Evolutionary conservation across 2,329 filamentous ascomycete species (phyloP).

Genomic region (Alternaria ethzedia): DNA sequence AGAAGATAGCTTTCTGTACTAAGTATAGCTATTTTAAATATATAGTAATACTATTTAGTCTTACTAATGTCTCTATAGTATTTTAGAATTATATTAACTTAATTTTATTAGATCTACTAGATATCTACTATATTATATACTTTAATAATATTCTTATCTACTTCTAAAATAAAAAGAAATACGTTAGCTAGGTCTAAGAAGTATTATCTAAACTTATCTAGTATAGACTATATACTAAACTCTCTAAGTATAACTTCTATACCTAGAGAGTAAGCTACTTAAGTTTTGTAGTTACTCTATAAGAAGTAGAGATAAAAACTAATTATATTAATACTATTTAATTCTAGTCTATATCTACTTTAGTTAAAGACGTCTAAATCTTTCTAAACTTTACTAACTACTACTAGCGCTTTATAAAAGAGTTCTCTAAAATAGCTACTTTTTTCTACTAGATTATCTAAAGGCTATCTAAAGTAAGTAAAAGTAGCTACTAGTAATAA

Average conservation of each 20-base stretch:
- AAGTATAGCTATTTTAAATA: background rate
- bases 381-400: background rate
- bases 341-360: background rate
- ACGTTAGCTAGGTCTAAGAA: background rate
- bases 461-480: background rate
- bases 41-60: background rate
- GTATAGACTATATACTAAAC: background rate
- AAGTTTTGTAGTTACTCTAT: background rate
- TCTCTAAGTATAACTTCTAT: background rate
- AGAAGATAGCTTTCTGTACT: no score
- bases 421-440: background rate
- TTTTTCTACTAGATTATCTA: background rate
- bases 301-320: background rate
- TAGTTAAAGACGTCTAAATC: background rate
- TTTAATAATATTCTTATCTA: background rate
- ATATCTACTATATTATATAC: background rate
- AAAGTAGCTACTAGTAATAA: background rate
- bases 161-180: background rate
- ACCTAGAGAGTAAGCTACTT: background rate
- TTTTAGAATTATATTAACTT: no score
- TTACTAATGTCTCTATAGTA: no score
- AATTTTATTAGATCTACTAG: background rate
- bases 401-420: background rate
- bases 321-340: background rate
- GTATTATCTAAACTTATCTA: background rate